Evolutionary conservation across 2,329 filamentous ascomycete genomes (phyloP), one percentile per base, ranked within the genome.

Genomic region (Calonectria pseudoturangicola): DNA sequence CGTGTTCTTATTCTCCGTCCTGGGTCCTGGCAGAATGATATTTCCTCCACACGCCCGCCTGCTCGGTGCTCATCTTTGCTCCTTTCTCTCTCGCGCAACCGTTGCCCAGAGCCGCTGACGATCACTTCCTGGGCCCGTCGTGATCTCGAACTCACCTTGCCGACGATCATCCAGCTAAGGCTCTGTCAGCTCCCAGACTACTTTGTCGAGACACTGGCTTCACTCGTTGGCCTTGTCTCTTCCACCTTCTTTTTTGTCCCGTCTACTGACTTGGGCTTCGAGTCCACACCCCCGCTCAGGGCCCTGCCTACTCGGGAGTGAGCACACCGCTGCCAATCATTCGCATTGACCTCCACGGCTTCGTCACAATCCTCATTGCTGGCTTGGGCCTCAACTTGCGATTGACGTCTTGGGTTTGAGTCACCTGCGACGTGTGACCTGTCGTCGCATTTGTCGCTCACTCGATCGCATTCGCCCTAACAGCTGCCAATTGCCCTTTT

Each of bases 81-180:
- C 72, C 73, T 68, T 78, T 75, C 76, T 66, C 58, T 36, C 70
- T 66, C 68, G 33, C 70, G 73, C 63, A 72, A 68, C 75, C 71
- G 70, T 76, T 73, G 69, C 51, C 75, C 43, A 75, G 75, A 77
- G 71, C 74, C 73, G 73, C 71, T 67, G 77, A 69, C 78, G 75
- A 79, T 80, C 78, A 73, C 74, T 79, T 63, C 72, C 75, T 65
- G 58, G 76, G 71, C 67, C 71, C 71, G 73, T 73, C 66, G 65
- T 74, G 18, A 41, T 75, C 27, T 75, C 74, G 72, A 72, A 71
- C 50, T 66, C 47, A 58, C 54, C 64, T 68, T 54, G 71, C 76
- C 75, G 69, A 74, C 78, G 66, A 68, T 63, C 54, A 74, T 30
- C 68, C 73, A 30, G 33, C 71, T 48, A 68, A 76, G 71, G 71